phyloP scores from a whole-genome alignment of 495 filamentous ascomycete species.

The Aspergillus homomorphus region DNA sequence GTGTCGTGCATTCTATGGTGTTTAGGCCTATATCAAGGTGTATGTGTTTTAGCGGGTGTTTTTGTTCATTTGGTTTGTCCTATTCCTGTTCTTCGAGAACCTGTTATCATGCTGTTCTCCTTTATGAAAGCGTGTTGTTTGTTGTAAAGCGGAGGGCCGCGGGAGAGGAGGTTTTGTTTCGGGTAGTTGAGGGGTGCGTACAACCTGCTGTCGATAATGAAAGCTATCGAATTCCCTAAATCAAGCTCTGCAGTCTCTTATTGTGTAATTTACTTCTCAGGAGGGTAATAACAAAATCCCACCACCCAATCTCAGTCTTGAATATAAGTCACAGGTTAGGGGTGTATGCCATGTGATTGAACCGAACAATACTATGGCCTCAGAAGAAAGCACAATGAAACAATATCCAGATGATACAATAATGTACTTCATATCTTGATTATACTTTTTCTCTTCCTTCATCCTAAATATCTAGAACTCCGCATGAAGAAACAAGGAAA shows the following conservation, averaged over 20 bases:
- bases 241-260: no score
- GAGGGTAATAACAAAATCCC: no score
- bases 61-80: constrained; percentile 11
- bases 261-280: no score
- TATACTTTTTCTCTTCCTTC: constrained; percentile 25
- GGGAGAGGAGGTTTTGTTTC: constrained; percentile 2
- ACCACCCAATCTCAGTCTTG: no score
- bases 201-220: neutral
- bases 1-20: constrained; percentile 28
- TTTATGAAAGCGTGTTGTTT: neutral
- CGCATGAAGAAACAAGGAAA: constrained; percentile 11
- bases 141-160: constrained; percentile 1
- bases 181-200: constrained; percentile 4
- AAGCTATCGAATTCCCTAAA: neutral
- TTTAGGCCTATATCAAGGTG: constrained; percentile 18
- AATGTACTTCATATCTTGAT: constrained; percentile 24
- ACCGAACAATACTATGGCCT: no score
- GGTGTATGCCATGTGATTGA: no score
- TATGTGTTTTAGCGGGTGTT: constrained; percentile 24
- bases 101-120: constrained; percentile 8
- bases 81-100: constrained; percentile 24
- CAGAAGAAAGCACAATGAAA: neutral
- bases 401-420: constrained; percentile 6
- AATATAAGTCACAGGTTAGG: no score
- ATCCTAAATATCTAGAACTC: constrained; percentile 19